Percentiles rank a stretch among this genome's conserved stretches.
phyloP scores from a whole-genome alignment of 148 eudicot genomes.

The Spergularia marina region DNA sequence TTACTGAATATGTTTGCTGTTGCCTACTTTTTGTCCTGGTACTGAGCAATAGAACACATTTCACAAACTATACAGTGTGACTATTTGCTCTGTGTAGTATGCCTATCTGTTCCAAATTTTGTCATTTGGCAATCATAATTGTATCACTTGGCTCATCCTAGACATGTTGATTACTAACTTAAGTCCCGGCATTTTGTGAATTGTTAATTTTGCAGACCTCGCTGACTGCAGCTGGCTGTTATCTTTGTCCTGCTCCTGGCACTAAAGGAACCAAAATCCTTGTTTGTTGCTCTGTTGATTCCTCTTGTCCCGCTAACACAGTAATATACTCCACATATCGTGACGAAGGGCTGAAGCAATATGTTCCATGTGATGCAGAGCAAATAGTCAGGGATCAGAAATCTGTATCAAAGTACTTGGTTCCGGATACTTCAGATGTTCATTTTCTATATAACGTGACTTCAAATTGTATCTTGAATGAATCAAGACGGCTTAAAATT shows the following conservation, averaged over 20 bases:
- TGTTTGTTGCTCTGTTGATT: constrained; percentile 67
- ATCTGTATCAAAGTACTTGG: constrained; percentile 23
- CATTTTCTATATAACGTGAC: constrained; percentile 45
- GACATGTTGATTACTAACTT: not conserved
- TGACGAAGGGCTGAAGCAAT: constrained; percentile 19
- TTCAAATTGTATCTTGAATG: constrained; percentile 48
- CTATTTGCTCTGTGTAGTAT: not conserved
- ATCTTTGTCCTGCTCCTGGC: constrained; percentile 90
- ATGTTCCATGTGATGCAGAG: constrained; percentile 36
- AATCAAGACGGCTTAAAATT: constrained; percentile 54
- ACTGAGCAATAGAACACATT: not conserved
- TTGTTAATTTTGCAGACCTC: constrained; percentile 53
- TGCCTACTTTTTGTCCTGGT: not conserved
- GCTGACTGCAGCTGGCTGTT: constrained; percentile 88
- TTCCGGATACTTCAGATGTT: constrained; percentile 39
- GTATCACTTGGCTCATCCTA: not conserved
- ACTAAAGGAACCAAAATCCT: constrained; percentile 76
- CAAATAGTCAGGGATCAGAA: constrained; percentile 48
- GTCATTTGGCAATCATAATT: not conserved
- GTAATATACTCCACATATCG: constrained; percentile 36
- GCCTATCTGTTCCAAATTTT: not conserved
- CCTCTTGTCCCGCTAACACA: constrained; percentile 39
- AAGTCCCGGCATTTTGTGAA: not conserved
- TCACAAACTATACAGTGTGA: not conserved
- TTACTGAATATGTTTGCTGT: not conserved